A percentile compares a stretch with the other conserved stretches of the same genome.
Conservation (phyloP, 1,284 basidiomycete genomes). For the Moesziomyces sp. region DNA sequence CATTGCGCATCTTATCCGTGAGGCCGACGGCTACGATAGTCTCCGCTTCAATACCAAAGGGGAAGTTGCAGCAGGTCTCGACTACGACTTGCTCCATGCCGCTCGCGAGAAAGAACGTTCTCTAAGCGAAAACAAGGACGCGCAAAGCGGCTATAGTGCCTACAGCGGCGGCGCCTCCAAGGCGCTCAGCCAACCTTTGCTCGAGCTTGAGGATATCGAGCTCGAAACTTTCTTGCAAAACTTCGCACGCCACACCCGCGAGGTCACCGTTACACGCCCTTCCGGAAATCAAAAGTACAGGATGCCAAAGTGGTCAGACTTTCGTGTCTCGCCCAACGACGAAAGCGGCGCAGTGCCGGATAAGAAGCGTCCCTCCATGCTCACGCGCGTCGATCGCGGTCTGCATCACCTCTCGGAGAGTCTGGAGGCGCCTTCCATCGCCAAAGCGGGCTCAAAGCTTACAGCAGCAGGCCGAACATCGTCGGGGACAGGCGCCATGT, state of each 20-base stretch:
- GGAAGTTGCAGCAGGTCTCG: conserved; percentile 24
- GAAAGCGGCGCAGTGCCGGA: conserved; percentile 2
- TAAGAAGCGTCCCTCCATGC: conserved; percentile 47
- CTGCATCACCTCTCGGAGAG: conserved; percentile 49
- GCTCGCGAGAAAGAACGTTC: conserved; percentile 22
- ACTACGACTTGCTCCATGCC: conserved; percentile 30
- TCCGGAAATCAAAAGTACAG: conserved; percentile 41
- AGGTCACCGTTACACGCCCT: conserved; percentile 56
- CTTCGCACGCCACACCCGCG: conserved; percentile 63
- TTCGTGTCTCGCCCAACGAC: conserved; percentile 57
- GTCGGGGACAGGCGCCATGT: neutral
- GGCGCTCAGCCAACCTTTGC: conserved; percentile 54
- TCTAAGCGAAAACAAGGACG: conserved; percentile 19
- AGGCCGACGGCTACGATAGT: conserved; percentile 41
- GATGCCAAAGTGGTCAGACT: conserved; percentile 66
- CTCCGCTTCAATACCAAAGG: conserved; percentile 27
- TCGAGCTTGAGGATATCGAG: conserved; percentile 66
- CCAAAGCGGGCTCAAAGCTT: conserved; percentile 1
- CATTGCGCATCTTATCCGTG: conserved; percentile 31
- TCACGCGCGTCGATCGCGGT: conserved; percentile 62
- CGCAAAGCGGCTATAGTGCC: conserved; percentile 22
- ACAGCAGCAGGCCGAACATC: conserved; percentile 1
- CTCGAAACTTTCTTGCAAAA: conserved; percentile 63
- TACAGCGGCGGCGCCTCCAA: conserved; percentile 55
- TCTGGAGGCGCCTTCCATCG: neutral